phyloP scores from a whole-genome alignment of 495 filamentous ascomycete species.

The Staphylotrichum tortipilum region DNA sequence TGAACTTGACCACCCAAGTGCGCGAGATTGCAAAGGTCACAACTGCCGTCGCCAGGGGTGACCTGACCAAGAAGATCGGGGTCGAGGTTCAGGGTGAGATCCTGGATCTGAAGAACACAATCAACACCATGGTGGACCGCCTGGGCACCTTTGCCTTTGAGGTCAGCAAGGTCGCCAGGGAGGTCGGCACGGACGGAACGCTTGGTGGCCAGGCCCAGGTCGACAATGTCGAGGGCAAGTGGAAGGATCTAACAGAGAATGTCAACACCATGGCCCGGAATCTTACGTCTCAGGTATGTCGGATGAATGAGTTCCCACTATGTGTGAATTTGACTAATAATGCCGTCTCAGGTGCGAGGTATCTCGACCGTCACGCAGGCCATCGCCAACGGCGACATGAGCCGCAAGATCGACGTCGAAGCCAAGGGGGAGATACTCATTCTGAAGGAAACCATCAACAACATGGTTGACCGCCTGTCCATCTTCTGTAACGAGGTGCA shows the following conservation, averaged over 20 bases:
- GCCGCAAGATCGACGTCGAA: slow-evolving; percentile 90
- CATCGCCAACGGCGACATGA: slow-evolving; percentile 88
- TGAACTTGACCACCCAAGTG: slow-evolving; percentile 96
- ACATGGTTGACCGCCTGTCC: slow-evolving; percentile 95
- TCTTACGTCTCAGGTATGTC: slow-evolving; percentile 65
- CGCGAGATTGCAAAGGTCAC: slow-evolving; percentile 98
- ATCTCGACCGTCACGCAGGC: slow-evolving; percentile 97
- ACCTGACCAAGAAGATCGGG: slow-evolving; percentile 90
- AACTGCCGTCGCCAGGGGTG: slow-evolving; percentile 88
- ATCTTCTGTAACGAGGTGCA: slow-evolving; percentile 97
- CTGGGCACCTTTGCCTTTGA: slow-evolving; percentile 95
- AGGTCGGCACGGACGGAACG: slow-evolving; percentile 96
- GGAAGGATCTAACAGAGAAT: slow-evolving; percentile 97
- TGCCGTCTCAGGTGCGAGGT: slow-evolving; percentile 56
- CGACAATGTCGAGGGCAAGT: slow-evolving; percentile 96
- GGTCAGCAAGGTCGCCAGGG: slow-evolving; percentile 95
- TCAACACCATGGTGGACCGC: slow-evolving; percentile 98
- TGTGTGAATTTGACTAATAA: slow-evolving; percentile 2
- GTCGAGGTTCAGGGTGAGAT: slow-evolving; percentile 97
- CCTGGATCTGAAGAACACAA: slow-evolving; percentile 87
- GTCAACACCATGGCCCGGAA: slow-evolving; percentile 94
- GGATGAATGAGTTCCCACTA: neutral
- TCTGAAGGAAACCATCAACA: slow-evolving; percentile 95
- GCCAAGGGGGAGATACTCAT: slow-evolving; percentile 92
- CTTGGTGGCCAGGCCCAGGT: slow-evolving; percentile 94